Evolutionary conservation across 2,329 filamentous ascomycete species (phyloP).

Genomic region (Cryoendolithus antarcticus): DNA sequence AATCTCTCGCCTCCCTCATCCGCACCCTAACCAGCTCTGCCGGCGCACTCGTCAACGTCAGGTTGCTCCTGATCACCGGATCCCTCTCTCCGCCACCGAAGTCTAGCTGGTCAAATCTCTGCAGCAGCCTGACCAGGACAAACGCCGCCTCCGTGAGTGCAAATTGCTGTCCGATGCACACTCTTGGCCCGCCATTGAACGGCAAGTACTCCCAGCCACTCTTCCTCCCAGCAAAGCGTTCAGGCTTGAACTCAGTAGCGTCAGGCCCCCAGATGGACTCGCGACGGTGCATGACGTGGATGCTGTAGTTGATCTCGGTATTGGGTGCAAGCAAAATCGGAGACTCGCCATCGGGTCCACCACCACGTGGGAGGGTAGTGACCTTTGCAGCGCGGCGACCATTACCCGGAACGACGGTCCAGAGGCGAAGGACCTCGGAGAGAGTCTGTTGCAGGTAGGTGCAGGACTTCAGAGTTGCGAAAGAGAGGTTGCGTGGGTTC

Average conservation of each 20-base stretch:
- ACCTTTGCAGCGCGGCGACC: slow-evolving; percentile 57
- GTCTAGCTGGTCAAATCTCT: slow-evolving; percentile 20
- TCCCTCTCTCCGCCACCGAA: slow-evolving; percentile 11
- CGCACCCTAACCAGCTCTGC: slow-evolving; percentile 13
- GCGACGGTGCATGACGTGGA: slow-evolving; percentile 26
- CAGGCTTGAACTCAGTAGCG: slow-evolving; percentile 27
- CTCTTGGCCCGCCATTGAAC: slow-evolving; percentile 37
- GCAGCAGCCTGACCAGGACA: slow-evolving; percentile 19
- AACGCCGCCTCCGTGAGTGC: slow-evolving; percentile 35
- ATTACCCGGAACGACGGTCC: slow-evolving; percentile 69
- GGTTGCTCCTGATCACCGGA: slow-evolving; percentile 9
- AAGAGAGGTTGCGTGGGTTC: slow-evolving; percentile 34
- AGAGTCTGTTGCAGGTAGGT: slow-evolving; percentile 43
- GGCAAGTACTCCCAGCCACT: slow-evolving; percentile 25
- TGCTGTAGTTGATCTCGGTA: slow-evolving; percentile 19
- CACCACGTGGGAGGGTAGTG: slow-evolving; percentile 59
- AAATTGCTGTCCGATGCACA: slow-evolving; percentile 75
- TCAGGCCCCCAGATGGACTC: slow-evolving; percentile 27
- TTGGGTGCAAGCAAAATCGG: slow-evolving; percentile 38
- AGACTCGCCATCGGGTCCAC: slow-evolving; percentile 37
- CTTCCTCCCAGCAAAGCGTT: slow-evolving; percentile 20
- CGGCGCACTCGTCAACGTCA: slow-evolving; percentile 20
- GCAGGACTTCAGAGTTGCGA: slow-evolving; percentile 54
- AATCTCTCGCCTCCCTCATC: slow-evolving; percentile 13
- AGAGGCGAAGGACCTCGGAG: slow-evolving; percentile 56